Evolutionary conservation across 169 alveolate species (phyloP).

Genomic region (Pseudocohnilembus persalinus): DNA sequence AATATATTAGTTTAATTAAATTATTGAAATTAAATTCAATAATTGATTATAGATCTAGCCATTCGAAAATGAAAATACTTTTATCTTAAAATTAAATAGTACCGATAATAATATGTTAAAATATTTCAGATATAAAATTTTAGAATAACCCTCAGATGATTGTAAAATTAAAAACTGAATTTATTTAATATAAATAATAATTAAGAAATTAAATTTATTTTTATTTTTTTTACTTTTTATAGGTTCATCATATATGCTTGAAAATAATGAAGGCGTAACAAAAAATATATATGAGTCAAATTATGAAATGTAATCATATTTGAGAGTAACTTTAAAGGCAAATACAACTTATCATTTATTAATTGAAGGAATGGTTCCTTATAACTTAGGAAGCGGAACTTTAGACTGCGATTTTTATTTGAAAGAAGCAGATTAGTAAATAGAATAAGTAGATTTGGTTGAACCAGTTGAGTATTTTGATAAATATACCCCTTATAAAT

Average conservation of each 20-base stretch:
- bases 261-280: constrained; percentile 38
- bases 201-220: too few species aligned
- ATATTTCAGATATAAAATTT: constrained; percentile 48
- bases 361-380: constrained; percentile 59
- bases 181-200: too few species aligned
- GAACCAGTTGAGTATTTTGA: constrained; percentile 76
- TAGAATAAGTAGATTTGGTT: constrained; percentile 46
- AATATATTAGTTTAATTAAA: background rate
- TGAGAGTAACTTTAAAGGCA: constrained; percentile 34
- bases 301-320: constrained; percentile 10
- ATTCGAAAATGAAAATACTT: constrained; percentile 19
- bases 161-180: background rate
- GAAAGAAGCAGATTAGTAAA: constrained; percentile 37
- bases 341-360: constrained; percentile 53
- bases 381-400: constrained; percentile 51
- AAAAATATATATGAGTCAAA: constrained; percentile 42
- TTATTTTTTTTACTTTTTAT: too few species aligned
- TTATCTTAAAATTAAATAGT: constrained; percentile 44
- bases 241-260: constrained; percentile 12
- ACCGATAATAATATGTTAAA: constrained; percentile 58
- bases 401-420: constrained; percentile 47
- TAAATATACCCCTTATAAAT: constrained; percentile 76
- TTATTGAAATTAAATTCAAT: too few species aligned
- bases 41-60: constrained; percentile 17
- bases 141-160: constrained; percentile 42